Evolutionary conservation across 2,329 filamentous ascomycete species (phyloP), one percentile per base, ranked within the genome.

Genomic region (Pseudocercospora vitis): DNA sequence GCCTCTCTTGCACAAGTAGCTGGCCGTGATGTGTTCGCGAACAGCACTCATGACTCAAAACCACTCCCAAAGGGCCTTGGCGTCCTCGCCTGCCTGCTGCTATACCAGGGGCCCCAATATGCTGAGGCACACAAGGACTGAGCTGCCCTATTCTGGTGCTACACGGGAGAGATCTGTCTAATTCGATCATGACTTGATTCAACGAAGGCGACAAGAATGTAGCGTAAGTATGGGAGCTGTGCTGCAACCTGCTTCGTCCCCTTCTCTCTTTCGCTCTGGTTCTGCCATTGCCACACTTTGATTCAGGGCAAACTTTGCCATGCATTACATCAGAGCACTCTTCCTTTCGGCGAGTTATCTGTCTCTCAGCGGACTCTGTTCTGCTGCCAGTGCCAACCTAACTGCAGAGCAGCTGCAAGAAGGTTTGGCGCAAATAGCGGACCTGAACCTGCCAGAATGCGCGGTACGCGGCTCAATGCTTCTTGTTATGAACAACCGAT

Each of bases 391-490:
- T 9, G 33, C 7, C 19, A 46, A 45, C 14, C 18, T 35, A 12
- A 33, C 40, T 3, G 24, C 35, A 4, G 4, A 42, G n/a, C 48
- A 50, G 19, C 18, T 50, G 14, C 9, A 50, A 21, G 21, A 45
- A 4, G 47, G 31, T 19, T 24, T 55, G 12, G 29, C 40, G 7
- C 28, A 55, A 8, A 39, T 55, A 18, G 47, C 52, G 9, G 52
- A 55, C 21, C 40, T 55, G 35, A 39, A 46, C 40, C 35, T 57
- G 21, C 55, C 55, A 11, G 19, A 28, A 48, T 57, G 55, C 37
- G 55, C 46, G 35, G 55, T 57, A 54, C 12, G 40, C 18, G n/a
- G 4, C 6, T 24, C 12, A 14, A 40, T 44, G 28, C 33, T 35
- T 16, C n/a, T n/a, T n/a, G n/a, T n/a, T n/a, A n/a, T 19, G 7